Conservation (phyloP, 148 eudicot species). For the Rhododendron ferrugineum region DNA sequence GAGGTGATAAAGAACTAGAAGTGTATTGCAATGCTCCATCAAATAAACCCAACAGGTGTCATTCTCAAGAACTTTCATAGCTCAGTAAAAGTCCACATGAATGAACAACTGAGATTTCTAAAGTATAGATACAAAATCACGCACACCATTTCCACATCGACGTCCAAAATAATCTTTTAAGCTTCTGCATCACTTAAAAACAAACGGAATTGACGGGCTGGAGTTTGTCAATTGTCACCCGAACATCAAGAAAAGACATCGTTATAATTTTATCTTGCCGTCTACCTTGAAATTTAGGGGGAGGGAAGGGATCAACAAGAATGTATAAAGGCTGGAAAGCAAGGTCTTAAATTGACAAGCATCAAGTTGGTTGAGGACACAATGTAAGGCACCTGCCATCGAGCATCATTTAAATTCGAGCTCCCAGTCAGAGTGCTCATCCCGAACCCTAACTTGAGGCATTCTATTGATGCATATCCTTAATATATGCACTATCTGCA, state of each 20-base stretch:
- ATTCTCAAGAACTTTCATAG: not conserved
- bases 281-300: not conserved
- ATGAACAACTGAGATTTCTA: not conserved
- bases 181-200: not conserved
- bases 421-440: not conserved
- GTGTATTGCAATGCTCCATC: not conserved
- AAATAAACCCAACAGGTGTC: not conserved
- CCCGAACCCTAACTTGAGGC: not conserved
- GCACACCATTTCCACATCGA: not conserved
- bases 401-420: not conserved
- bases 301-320: not conserved
- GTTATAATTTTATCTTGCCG: not conserved
- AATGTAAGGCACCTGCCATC: not conserved
- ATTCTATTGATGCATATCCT: not conserved
- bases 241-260: not conserved
- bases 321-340: not conserved
- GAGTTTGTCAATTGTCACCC: not conserved
- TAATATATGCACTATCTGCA: not conserved
- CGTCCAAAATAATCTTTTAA: not conserved
- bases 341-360: not conserved
- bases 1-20: not conserved
- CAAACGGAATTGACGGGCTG: not conserved
- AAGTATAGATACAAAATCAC: not conserved
- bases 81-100: not conserved
- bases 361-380: not conserved